Evolutionary conservation across 2,329 filamentous ascomycete genomes (phyloP).

Genomic region (Aspergillus floridensis): DNA sequence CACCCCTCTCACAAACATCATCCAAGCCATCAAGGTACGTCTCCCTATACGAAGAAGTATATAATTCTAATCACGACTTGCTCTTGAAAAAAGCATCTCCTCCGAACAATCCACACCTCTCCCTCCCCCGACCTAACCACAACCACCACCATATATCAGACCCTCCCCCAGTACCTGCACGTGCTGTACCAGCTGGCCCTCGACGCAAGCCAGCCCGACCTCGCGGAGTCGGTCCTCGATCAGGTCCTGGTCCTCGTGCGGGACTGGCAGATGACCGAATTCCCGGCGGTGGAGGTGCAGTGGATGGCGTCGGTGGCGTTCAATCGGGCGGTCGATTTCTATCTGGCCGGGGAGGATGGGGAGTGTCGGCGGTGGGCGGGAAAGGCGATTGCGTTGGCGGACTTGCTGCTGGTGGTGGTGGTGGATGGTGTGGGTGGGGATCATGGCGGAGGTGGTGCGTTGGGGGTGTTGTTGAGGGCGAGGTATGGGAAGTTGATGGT

Average conservation of each 20-base stretch:
- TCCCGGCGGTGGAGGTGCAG: slow-evolving; percentile 55
- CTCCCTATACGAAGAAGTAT: not conserved
- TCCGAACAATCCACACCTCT: slow-evolving; percentile 61
- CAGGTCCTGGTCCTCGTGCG: slow-evolving; percentile 29
- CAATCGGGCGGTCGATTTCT: slow-evolving; percentile 57
- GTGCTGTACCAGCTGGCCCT: slow-evolving; percentile 69
- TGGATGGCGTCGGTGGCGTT: slow-evolving; percentile 57
- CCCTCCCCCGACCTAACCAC: slow-evolving; percentile 46
- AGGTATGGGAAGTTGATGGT: slow-evolving; percentile 28
- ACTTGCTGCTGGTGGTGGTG: slow-evolving; percentile 14
- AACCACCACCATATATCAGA: slow-evolving; percentile 36
- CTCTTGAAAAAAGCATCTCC: slow-evolving; percentile 68
- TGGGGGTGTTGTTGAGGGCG: slow-evolving; percentile 26
- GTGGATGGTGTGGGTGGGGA: slow-evolving; percentile 6
- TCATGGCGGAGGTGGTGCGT: slow-evolving; percentile 24
- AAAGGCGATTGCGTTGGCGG: slow-evolving; percentile 37
- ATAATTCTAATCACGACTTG: not conserved
- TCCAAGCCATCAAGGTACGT: slow-evolving; percentile 44
- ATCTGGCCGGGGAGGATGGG: slow-evolving; percentile 32
- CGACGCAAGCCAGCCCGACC: slow-evolving; percentile 33
- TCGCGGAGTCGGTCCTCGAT: slow-evolving; percentile 37
- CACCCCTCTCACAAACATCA: slow-evolving; percentile 31
- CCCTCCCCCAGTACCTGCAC: slow-evolving; percentile 72
- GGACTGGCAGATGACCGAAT: slow-evolving; percentile 22
- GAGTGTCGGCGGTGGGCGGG: slow-evolving; percentile 37